Conservation (phyloP, 192 early-diverging fungal species). For the Coemansia sp. region DNA sequence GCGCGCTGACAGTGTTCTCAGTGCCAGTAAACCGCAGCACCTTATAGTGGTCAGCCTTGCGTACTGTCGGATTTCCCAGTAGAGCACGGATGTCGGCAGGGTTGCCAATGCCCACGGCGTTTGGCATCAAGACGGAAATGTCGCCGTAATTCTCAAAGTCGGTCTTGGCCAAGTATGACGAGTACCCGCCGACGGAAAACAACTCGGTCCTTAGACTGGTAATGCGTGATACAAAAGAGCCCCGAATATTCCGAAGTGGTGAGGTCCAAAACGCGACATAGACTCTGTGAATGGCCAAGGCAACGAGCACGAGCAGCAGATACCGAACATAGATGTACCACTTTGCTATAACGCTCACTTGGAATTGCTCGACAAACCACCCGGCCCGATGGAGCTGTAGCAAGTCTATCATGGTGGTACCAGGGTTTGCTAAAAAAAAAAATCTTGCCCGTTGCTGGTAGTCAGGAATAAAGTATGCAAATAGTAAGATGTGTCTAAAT, state of each 20-base stretch:
- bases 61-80: constrained; percentile 22
- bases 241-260: constrained; percentile 39
- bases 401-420: not conserved
- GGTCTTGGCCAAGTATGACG: constrained; percentile 19
- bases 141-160: constrained; percentile 44
- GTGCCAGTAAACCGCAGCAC: constrained; percentile 45
- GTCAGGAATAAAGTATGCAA: not conserved
- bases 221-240: constrained; percentile 29
- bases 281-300: constrained; percentile 2
- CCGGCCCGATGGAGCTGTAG: not conserved
- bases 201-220: constrained; percentile 19
- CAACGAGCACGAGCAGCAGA: not conserved
- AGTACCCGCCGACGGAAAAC: constrained; percentile 13
- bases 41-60: constrained; percentile 36
- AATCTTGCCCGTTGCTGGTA: not conserved
- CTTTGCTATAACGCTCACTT: not conserved
- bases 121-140: constrained; percentile 22
- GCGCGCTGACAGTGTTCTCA: constrained; percentile 47
- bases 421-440: not conserved
- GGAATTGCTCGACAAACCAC: not conserved
- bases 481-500: not conserved
- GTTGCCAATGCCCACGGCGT: constrained; percentile 35
- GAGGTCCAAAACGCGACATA: constrained; percentile 28
- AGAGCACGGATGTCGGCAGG: constrained; percentile 34
- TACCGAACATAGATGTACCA: not conserved